Evolutionary conservation across 441 rosid genomes (phyloP), one percentile per base, ranked within the genome.

Genomic region (Erodium chrysanthum): DNA sequence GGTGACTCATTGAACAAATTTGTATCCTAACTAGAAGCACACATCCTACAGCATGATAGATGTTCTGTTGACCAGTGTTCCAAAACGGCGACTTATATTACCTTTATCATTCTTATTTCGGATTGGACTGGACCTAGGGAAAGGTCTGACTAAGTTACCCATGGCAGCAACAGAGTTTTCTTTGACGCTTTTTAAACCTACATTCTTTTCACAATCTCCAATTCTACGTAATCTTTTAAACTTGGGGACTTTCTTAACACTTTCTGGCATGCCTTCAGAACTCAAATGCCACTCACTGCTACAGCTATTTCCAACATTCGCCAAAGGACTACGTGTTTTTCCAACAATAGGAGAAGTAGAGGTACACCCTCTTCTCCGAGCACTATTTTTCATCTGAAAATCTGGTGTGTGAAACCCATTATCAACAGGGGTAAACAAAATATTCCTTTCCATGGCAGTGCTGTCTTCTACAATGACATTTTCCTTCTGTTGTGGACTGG

Each of bases 221-320:
- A 84, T 72, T 74, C 84, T 93, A 68, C 92, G 83, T 76, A 93
- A 78, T 71, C 98, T 89, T 82, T 83, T 93, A 18, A 89, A 74
- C 78, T 81, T 87, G 74, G 70, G 83, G 46, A 65, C 73, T 44
- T 68, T 84, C 76, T 79, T 67, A 61, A 69, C 77, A 68, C 76
- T 80, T 69, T 71, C 82, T 67, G 77, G 78, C 73, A 81, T 83
- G 40, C 77, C 85, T 68, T 77, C 83, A 63, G 93, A 83, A 79
- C 84, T 86, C 77, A 84, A 70, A 69, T 46, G 73, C 98, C 93
- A 89, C 73, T 90, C 86, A 73, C 72, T 82, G 82, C 92, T 86
- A 70, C 76, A 70, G 66, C 80, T 76, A 37, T 67, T 77, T 27
- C 75, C 69, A 73, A 67, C 61, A 73, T 80, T 71, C 29, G 62